A percentile compares a stretch with the other conserved stretches of the same genome.
These are phyloP conservation scores for Sporothrix sp. DNA, from an alignment of 2,329 filamentous ascomycete genomes.

Conservation along the genomic window DNA sequence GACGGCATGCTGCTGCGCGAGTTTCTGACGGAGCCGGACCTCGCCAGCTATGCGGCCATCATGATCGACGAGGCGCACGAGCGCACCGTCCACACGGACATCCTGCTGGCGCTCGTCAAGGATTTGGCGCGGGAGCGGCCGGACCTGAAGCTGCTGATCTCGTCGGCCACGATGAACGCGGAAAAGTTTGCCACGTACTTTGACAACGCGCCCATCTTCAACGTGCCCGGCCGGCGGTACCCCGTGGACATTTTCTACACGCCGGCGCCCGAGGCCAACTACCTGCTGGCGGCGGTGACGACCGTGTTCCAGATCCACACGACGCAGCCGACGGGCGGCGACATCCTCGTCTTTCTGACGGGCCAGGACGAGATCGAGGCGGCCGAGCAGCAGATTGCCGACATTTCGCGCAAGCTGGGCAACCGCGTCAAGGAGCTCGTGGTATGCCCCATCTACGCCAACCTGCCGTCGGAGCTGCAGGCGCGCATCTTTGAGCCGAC, in stretches of 20 bases:
- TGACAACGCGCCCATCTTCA: slow-evolving; percentile 86
- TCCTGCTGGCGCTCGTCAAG: slow-evolving; percentile 78
- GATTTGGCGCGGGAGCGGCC: slow-evolving; percentile 75
- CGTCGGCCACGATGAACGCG: slow-evolving; percentile 89
- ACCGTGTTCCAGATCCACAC: slow-evolving; percentile 95
- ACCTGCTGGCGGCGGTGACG: slow-evolving; percentile 80
- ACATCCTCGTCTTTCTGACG: slow-evolving; percentile 89
- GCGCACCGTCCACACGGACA: slow-evolving; percentile 81
- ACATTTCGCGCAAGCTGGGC: slow-evolving; percentile 80
- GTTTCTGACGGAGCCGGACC: slow-evolving; percentile 77
- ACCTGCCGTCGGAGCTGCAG: slow-evolving; percentile 82
- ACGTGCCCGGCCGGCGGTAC: slow-evolving; percentile 80
- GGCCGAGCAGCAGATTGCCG: slow-evolving; percentile 71
- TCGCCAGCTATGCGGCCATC: slow-evolving; percentile 72
- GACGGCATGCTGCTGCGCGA: slow-evolving; percentile 91
- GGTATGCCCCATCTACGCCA: slow-evolving; percentile 89
- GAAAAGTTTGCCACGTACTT: slow-evolving; percentile 89
- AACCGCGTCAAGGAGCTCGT: slow-evolving; percentile 77
- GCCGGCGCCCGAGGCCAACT: slow-evolving; percentile 84
- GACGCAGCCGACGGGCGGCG: slow-evolving; percentile 63
- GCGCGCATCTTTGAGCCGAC: slow-evolving; percentile 92
- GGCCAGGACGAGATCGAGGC: slow-evolving; percentile 95
- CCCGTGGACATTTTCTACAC: slow-evolving; percentile 90
- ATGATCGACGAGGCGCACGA: slow-evolving; percentile 99
- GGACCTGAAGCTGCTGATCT: slow-evolving; percentile 84